Base-by-base conservation (phyloP, 345 rosid species). In the Toxicodendron radicans region DNA sequence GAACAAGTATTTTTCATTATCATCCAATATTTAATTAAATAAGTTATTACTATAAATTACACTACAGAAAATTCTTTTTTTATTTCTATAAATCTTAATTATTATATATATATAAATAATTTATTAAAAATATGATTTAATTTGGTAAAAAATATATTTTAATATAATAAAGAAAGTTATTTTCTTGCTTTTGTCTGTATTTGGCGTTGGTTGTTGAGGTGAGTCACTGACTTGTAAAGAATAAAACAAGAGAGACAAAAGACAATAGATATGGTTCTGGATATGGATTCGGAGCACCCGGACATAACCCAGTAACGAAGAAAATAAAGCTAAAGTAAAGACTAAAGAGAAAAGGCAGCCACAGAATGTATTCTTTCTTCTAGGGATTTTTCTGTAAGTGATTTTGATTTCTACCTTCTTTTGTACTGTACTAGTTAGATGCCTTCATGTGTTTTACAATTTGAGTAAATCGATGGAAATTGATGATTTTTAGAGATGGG, bases 361-460 rank as follows among this genome's bases (percentile, higher is more conserved):
- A 3, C 8, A 38, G 3, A 35, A 1, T 35, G 3, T 35, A 4
- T 3, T 6, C 33, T 30, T 7, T 60, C 64, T 3, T 17, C 66
- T 60, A 30, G 75, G 67, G 66, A 62, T 27, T 48, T 52, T 48
- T 52, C 75, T 71, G 74, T 71, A 30, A 71, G 74, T 16, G 43
- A 38, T 38, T 38, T 38, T 58, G 45, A 43, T 57, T 69, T 57
- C n/a, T 56, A 23, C 53, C 53, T 70, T 35, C 14, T 56, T 8
- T 23, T 54, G 11, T 41, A 32, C 14, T 68, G 43, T 68, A 20
- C 20, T 56, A 35, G 41, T 41, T 3, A 21, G 17, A 14, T 0
- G 41, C 16, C 1, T 70, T 70, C 41, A 70, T 41, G 54, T 58
- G 14, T 58, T 18, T 18, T 45, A 32, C 18, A 70, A 10, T 17